Evolutionary conservation across 192 early-diverging fungal genomes (phyloP), one percentile per base, ranked within the genome.

Genomic region (Linnemannia exigua): DNA sequence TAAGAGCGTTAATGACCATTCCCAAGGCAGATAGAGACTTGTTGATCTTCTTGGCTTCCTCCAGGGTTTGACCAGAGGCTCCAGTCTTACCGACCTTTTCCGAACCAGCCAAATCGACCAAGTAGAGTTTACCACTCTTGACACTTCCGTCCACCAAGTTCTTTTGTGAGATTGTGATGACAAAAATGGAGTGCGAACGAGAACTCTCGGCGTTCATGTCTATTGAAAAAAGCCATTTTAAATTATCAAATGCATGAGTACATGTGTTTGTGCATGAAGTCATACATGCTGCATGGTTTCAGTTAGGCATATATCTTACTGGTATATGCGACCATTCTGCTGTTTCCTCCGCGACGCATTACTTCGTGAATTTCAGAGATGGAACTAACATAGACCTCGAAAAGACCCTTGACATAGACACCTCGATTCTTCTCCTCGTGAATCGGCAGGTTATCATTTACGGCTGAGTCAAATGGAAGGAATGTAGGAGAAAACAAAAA

Each of bases 41-140:
- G 92, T 99, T 99, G 92, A 99, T 99, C 90, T 98, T 99, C 88
- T 99, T 99, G 81, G 99, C 99, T 84, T 99, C 99, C 88, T 99
- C 99, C 44, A 99, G 88, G 2, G 98, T 99, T 88, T 99, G 99
- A 44, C 99, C 98, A 2, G 97, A 96, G 9, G 99, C 99, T 67
- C 97, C 98, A 38, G 99, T 99, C 88, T 99, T 99, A 63, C 94
- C 95, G 36, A 96, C 92, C 90, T 99, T 99, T 91, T 99, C 98
- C 25, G 98, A 99, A 81, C 99, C 99, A 31, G 99, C 99, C 85
- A 99, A 90, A 95, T 99, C 99, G 47, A 99, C 99, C 63, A 99
- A 90, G 71, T 95, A 99, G 68, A 99, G 90, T 74, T 97, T 96
- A 68, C 98, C 98, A 67, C 94, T 94, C 87, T 96, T 97, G 68